These are phyloP conservation scores for Solanum dulcamara DNA, from an alignment of 257 asterid genomes.

Conservation along the genomic window DNA sequence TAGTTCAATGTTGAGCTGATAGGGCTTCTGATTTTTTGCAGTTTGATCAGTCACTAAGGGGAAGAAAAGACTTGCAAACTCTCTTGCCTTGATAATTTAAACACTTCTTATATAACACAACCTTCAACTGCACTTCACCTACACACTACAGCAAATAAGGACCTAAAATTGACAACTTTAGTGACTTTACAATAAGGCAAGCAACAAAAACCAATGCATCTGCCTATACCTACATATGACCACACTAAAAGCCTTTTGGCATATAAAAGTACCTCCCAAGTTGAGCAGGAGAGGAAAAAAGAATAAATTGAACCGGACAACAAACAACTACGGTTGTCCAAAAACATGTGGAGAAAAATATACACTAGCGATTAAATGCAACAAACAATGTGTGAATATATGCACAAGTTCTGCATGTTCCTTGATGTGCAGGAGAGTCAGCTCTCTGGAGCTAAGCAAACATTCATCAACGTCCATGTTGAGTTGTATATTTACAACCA, in stretches of 20 bases:
- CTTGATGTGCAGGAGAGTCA: not conserved
- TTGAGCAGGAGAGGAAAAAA: slow-evolving; percentile 31
- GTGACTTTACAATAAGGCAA: slow-evolving; percentile 4
- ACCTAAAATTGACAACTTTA: not conserved
- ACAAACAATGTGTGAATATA: slow-evolving; percentile 7
- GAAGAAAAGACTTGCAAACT: not conserved
- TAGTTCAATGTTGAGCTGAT: not conserved
- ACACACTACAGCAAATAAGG: not conserved
- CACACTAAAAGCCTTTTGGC: slow-evolving; percentile 25
- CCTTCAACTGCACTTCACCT: slow-evolving; percentile 7
- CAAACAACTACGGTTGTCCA: slow-evolving; percentile 27
- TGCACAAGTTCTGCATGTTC: slow-evolving; percentile 36
- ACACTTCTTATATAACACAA: not conserved
- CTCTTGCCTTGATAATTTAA: not conserved
- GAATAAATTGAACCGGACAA: slow-evolving; percentile 39
- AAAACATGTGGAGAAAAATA: slow-evolving; percentile 18
- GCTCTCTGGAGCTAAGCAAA: slow-evolving; percentile 3
- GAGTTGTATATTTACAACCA: not conserved
- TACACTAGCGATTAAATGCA: slow-evolving; percentile 23
- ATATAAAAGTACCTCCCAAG: slow-evolving; percentile 26
- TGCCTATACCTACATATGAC: slow-evolving; percentile 26
- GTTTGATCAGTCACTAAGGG: not conserved
- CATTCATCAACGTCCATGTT: not conserved
- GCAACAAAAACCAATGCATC: slow-evolving; percentile 13
- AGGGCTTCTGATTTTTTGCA: not conserved